Base-by-base conservation (phyloP, 2,329 filamentous ascomycete species). In the Sporothrix schenckii region DNA sequence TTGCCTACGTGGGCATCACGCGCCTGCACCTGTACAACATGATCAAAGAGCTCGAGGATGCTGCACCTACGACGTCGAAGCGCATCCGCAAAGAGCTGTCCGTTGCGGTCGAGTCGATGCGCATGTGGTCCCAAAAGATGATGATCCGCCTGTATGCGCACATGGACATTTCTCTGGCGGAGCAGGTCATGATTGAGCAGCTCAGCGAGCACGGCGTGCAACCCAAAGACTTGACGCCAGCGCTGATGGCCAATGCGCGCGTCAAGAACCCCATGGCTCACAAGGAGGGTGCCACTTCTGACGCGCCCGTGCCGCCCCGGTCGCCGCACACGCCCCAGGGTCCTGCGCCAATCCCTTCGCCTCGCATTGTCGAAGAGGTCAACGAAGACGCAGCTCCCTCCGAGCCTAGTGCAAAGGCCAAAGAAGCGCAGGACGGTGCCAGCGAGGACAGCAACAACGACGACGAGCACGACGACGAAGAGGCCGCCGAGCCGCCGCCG, bases 101-200 rank as follows among this genome's bases (percentile, higher is more conserved):
- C 41, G 82, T 90, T 72, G 88, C 91, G 0, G 82, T 89, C 13
- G 95, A 97, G 79, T 87, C 89, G 49, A 90, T 92, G 82, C 91
- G 91, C 80, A 97, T 97, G 91, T 99, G 94, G 94, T 89, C 92
- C 70, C 95, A 99, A 79, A 96, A 96, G 82, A 97, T 97, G 86
- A 99, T 99, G 94, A 89, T 97, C 72, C 89, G 94, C 30, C 80
- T 99, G 14, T 99, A 98, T 79, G 84, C 88, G 14, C 95, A 99
- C 80, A 99, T 99, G 95, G 95, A 99, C 72, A 96, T 99, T 76
- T 93, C 90, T 77, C 84, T 90, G 27, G 90, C 88, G 16, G 95
- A 99, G 80, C 95, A 99, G 82, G 85, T 99, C 79, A 99, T 99
- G 95, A 97, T 99, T 75, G 95, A 99, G 81, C 95, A 99, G 80